These are phyloP conservation scores for Syncephalis plumigaleata DNA, from an alignment of 371 early-diverging fungal species.

Conservation along the genomic window DNA sequence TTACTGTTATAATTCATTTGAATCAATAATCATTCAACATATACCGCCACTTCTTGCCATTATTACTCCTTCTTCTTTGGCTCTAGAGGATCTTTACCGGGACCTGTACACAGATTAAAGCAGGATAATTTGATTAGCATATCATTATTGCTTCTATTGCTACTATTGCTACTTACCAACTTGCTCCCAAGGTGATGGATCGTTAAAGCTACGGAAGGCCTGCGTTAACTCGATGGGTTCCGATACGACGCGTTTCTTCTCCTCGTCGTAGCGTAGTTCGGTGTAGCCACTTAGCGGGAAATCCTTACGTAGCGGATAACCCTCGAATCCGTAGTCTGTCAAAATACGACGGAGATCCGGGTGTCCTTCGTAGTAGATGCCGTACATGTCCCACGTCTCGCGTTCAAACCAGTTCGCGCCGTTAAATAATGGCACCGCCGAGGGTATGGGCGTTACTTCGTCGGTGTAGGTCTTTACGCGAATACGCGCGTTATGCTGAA, in stretches of 20 bases:
- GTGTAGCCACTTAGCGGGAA: constrained; percentile 94
- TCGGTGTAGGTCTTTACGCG: constrained; percentile 93
- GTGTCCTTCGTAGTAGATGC: constrained; percentile 87
- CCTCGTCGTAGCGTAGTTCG: constrained; percentile 92
- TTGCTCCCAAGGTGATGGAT: constrained; percentile 80
- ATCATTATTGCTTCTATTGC: too few species aligned
- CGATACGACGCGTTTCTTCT: constrained; percentile 88
- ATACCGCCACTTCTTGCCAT: too few species aligned
- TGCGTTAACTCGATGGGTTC: constrained; percentile 94
- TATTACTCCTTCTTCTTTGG: too few species aligned
- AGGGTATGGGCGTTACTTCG: constrained; percentile 84
- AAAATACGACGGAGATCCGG: constrained; percentile 94
- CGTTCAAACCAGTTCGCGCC: constrained; percentile 96
- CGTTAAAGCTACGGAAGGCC: constrained; percentile 90
- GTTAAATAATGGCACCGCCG: constrained; percentile 46
- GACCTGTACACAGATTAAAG: too few species aligned
- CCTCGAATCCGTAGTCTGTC: constrained; percentile 97
- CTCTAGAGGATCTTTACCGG: too few species aligned
- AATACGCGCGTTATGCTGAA: constrained; percentile 84
- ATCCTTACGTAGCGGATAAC: constrained; percentile 94
- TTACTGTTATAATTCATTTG: too few species aligned
- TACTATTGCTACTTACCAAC: constrained; percentile 18
- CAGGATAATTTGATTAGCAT: too few species aligned
- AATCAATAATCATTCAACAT: too few species aligned
- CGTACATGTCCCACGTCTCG: constrained; percentile 97